phyloP scores from a whole-genome alignment of 2,329 filamentous ascomycete species.

The Gyromitra esculenta region DNA sequence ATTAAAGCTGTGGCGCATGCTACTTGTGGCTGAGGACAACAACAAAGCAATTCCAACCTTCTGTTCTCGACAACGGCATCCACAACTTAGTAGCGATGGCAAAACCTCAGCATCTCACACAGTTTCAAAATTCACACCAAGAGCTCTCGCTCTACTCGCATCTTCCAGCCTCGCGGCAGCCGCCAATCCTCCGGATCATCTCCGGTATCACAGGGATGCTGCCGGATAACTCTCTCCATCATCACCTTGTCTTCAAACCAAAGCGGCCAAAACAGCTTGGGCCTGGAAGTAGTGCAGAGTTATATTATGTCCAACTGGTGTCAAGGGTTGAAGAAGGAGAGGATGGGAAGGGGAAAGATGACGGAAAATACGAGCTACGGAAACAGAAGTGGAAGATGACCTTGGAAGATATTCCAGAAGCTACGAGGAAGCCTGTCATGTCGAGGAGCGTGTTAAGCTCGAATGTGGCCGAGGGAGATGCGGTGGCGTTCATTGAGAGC shows the following conservation, averaged over 20 bases:
- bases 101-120: conserved; percentile 33
- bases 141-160: conserved; percentile 57
- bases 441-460: conserved; percentile 48
- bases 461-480: conserved; percentile 52
- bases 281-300: conserved; percentile 46
- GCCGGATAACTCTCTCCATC: conserved; percentile 54
- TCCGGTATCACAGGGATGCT: conserved; percentile 56
- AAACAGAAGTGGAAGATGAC: conserved; percentile 56
- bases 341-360: conserved; percentile 3
- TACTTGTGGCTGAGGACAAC: conserved; percentile 11
- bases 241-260: conserved; percentile 57
- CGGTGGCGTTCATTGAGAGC: conserved; percentile 55
- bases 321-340: conserved; percentile 47
- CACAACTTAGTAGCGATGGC: conserved; percentile 21
- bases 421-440: conserved; percentile 53
- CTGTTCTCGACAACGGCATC: conserved; percentile 9
- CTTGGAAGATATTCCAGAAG: conserved; percentile 57
- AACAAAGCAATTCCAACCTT: conserved; percentile 17
- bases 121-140: conserved; percentile 51
- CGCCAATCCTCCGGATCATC: conserved; percentile 55
- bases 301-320: conserved; percentile 57
- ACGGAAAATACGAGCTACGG: conserved; percentile 50
- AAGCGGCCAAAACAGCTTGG: conserved; percentile 51
- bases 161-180: conserved; percentile 53
- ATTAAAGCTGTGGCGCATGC: conserved; percentile 36